A percentile compares a stretch with the other conserved stretches of the same genome.
phyloP scores from a whole-genome alignment of 2,329 filamentous ascomycete species.

The Lachnellula arida region DNA sequence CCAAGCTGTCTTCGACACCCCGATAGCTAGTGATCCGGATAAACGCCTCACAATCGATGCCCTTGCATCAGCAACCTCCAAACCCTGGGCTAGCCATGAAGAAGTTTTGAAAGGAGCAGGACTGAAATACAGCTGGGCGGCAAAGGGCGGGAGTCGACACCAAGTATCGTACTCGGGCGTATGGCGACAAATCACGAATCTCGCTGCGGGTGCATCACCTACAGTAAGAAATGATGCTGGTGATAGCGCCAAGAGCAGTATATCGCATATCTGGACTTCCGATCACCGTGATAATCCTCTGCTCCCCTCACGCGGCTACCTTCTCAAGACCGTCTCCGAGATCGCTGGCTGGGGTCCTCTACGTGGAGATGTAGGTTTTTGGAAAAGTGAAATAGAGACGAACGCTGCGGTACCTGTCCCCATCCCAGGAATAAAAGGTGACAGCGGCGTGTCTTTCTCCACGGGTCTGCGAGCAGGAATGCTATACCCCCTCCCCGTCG shows the following conservation, averaged over 20 bases:
- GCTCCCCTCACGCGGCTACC: conserved; percentile 76
- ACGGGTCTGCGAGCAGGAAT: conserved; percentile 77
- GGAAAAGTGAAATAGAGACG: conserved; percentile 83
- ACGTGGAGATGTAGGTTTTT: conserved; percentile 87
- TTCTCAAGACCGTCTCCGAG: conserved; percentile 72
- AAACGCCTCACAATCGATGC: conserved; percentile 73
- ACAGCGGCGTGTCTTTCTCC: conserved; percentile 77
- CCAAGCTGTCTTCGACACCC: conserved; percentile 77
- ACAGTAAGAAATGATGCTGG: conserved; percentile 81
- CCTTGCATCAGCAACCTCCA: conserved; percentile 77
- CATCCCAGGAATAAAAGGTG: conserved; percentile 61
- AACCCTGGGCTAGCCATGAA: conserved; percentile 91
- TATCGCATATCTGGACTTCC: conserved; percentile 74
- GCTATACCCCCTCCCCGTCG: conserved; percentile 73
- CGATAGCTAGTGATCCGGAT: conserved; percentile 79
- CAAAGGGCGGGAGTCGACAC: conserved; percentile 60
- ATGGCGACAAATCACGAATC: conserved; percentile 84
- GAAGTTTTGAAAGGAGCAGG: conserved; percentile 77
- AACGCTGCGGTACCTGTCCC: conserved; percentile 70
- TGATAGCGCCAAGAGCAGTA: conserved; percentile 82
- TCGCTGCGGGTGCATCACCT: conserved; percentile 71
- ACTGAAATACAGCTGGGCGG: conserved; percentile 71
- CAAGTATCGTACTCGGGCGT: conserved; percentile 74
- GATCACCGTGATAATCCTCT: conserved; percentile 82
- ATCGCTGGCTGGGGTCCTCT: conserved; percentile 83